These are phyloP conservation scores for Scheffersomyces coipomensis DNA, from an alignment of 805 yeast species.

Conservation along the genomic window DNA sequence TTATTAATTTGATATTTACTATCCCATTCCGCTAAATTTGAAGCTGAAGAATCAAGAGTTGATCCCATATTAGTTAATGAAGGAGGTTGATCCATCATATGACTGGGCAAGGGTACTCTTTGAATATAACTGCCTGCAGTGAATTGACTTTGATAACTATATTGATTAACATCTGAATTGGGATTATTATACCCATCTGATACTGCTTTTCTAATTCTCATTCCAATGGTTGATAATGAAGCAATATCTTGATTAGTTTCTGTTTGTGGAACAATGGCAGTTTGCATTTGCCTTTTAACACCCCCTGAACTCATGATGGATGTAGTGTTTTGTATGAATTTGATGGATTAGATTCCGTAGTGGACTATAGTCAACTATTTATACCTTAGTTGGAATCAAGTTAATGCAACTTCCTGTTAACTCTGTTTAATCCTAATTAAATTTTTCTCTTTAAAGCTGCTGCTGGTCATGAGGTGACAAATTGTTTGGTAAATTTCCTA, in stretches of 20 bases:
- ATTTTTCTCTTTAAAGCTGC: too few relatives aligned
- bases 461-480: too few relatives aligned
- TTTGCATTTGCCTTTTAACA: slow-evolving; percentile 34
- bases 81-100: slow-evolving; percentile 44
- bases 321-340: too few relatives aligned
- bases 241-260: slow-evolving; percentile 27
- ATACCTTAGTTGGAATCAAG: too few relatives aligned
- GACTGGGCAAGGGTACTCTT: slow-evolving; percentile 43
- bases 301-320: background rate
- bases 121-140: slow-evolving; percentile 2
- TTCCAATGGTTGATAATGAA: slow-evolving; percentile 57
- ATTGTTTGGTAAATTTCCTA: too few relatives aligned
- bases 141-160: slow-evolving; percentile 1
- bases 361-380: too few relatives aligned
- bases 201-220: slow-evolving; percentile 69
- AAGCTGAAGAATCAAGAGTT: slow-evolving; percentile 37
- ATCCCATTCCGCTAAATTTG: slow-evolving; percentile 46
- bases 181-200: slow-evolving; percentile 52
- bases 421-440: too few relatives aligned
- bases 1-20: slow-evolving; percentile 8
- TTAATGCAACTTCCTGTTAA: too few relatives aligned
- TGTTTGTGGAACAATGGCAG: slow-evolving; percentile 20
- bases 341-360: too few relatives aligned
- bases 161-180: slow-evolving; percentile 12
- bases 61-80: slow-evolving; percentile 41